phyloP scores from a whole-genome alignment of 306 rosid genomes.

The Delonix regia region DNA sequence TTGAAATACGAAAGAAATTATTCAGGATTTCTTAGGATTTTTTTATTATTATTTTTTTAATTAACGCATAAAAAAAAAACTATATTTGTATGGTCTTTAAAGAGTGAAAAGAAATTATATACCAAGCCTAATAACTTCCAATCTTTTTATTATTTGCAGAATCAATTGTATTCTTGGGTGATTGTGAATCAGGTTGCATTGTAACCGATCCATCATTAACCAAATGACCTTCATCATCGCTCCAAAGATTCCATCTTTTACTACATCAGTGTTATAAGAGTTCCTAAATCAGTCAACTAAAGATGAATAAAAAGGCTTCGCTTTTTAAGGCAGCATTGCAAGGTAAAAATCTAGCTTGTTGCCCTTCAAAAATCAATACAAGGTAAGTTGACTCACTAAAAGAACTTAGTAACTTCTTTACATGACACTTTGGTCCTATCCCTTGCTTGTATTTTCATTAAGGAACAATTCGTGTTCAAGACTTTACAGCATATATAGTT shows the following conservation, averaged over 20 bases:
- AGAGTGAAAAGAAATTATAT: no score
- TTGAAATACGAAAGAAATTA: no score
- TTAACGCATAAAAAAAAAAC: no score
- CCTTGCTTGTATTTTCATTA: conserved; percentile 69
- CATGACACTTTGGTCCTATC: conserved; percentile 88
- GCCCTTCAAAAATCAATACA: conserved; percentile 84
- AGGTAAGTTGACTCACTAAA: conserved; percentile 89
- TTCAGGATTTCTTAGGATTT: no score
- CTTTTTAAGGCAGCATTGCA: conserved; percentile 84
- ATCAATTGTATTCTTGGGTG: no score
- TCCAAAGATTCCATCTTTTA: conserved; percentile 95
- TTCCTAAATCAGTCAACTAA: conserved; percentile 71
- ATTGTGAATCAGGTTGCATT: conserved; percentile 84
- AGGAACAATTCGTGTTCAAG: conserved; percentile 83
- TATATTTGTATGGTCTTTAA: no score
- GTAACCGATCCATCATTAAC: conserved; percentile 97
- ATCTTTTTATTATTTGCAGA: no score
- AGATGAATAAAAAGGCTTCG: conserved; percentile 81
- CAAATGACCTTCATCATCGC: conserved; percentile 95
- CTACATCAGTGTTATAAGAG: conserved; percentile 60
- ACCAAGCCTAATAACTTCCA: no score
- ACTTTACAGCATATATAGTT: conserved; percentile 95
- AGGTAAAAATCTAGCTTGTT: conserved; percentile 95
- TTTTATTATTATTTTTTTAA: no score
- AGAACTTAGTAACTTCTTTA: conserved; percentile 79